These are phyloP conservation scores for Lachnellula occidentalis DNA, from an alignment of 2,329 filamentous ascomycete species.

Conservation along the genomic window DNA sequence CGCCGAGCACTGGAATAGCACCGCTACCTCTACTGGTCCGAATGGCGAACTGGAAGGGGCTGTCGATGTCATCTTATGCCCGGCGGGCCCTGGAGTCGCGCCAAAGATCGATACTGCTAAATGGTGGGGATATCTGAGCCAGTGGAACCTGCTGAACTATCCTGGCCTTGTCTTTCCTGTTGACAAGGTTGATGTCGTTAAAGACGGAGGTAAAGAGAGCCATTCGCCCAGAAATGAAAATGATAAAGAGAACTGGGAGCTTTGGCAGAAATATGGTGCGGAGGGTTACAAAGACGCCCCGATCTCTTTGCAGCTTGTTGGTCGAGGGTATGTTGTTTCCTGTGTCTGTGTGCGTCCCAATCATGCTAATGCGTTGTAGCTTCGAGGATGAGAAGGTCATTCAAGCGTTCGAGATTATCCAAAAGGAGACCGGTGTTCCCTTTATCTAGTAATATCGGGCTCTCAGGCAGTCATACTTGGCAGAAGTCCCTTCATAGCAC, in stretches of 20 bases:
- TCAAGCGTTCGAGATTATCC: slow-evolving; percentile 30
- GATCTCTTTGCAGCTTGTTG: slow-evolving; percentile 37
- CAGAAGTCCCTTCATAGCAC: neutral
- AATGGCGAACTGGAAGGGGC: slow-evolving; percentile 22
- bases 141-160: slow-evolving; percentile 67
- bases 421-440: slow-evolving; percentile 31
- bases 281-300: slow-evolving; percentile 37
- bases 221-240: slow-evolving; percentile 31
- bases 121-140: slow-evolving; percentile 60
- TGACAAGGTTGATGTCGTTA: slow-evolving; percentile 29
- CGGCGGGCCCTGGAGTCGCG: slow-evolving; percentile 50
- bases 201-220: slow-evolving; percentile 22
- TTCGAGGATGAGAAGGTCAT: slow-evolving; percentile 37
- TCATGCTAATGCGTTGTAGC: slow-evolving; percentile 18
- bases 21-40: slow-evolving; percentile 28
- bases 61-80: slow-evolving; percentile 59
- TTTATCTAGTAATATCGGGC: slow-evolving; percentile 19
- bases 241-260: slow-evolving; percentile 29
- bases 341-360: neutral
- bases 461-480: neutral
- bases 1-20: slow-evolving; percentile 24
- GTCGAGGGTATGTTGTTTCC: slow-evolving; percentile 23
- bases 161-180: slow-evolving; percentile 57
- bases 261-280: slow-evolving; percentile 33
- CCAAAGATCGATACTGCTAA: slow-evolving; percentile 43